Percentiles rank a stretch among this genome's conserved stretches.
phyloP scores from a whole-genome alignment of 1,284 basidiomycete genomes.

The Melampsora occidentalis region DNA sequence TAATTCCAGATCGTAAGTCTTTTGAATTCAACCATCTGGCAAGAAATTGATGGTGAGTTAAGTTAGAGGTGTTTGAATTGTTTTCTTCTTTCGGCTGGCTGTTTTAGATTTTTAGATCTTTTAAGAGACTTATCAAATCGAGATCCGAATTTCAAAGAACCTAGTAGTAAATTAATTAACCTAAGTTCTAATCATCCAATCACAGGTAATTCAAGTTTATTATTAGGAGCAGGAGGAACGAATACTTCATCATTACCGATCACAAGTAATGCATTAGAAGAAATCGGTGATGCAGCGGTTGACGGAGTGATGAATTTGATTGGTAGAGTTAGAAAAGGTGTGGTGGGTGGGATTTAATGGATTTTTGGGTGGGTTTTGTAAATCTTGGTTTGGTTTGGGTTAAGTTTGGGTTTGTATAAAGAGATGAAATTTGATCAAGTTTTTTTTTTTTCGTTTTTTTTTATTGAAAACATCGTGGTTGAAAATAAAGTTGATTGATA shows the following conservation, averaged over 20 bases:
- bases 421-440: neutral
- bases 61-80: too few species aligned
- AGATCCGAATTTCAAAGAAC: slow-evolving; percentile 55
- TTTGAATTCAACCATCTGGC: too few species aligned
- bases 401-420: too few species aligned
- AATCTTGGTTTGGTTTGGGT: neutral
- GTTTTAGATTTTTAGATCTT: slow-evolving; percentile 46
- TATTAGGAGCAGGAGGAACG: slow-evolving; percentile 60
- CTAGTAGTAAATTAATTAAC: slow-evolving; percentile 71
- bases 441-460: neutral
- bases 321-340: slow-evolving; percentile 81
- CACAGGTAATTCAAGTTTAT: slow-evolving; percentile 68
- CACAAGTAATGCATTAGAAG: slow-evolving; percentile 70
- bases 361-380: neutral
- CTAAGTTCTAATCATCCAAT: slow-evolving; percentile 59
- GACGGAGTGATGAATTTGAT: slow-evolving; percentile 76
- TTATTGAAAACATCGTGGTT: too few species aligned
- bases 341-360: slow-evolving; percentile 56
- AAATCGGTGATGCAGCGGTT: slow-evolving; percentile 58
- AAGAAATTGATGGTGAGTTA: too few species aligned
- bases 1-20: slow-evolving; percentile 75
- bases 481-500: too few species aligned
- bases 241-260: slow-evolving; percentile 70
- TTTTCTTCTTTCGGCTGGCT: too few species aligned
- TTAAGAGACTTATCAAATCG: slow-evolving; percentile 48